phyloP scores from a whole-genome alignment of 2,329 filamentous ascomycete genomes.

The Grosmannia clavigera region DNA sequence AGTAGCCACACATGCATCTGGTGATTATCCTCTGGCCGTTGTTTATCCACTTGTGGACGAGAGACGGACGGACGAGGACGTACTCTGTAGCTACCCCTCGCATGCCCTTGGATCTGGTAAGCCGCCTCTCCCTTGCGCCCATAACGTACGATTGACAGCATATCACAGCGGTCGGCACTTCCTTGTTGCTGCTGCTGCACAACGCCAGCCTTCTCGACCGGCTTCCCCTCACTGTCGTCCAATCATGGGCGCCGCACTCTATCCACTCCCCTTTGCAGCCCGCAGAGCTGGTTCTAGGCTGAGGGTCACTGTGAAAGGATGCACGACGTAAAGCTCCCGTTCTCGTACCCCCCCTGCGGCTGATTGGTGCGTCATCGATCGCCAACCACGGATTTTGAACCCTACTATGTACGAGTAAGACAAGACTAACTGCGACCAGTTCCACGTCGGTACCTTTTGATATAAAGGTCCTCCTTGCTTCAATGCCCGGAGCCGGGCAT shows the following conservation, averaged over 20 bases:
- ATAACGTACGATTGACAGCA: neutral
- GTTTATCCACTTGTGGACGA: neutral
- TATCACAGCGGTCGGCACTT: neutral
- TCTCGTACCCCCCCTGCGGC: neutral
- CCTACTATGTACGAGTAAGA: neutral
- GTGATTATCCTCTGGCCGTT: neutral
- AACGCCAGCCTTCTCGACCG: neutral
- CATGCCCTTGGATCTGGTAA: neutral
- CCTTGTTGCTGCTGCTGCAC: neutral
- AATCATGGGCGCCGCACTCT: neutral
- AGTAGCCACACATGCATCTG: neutral
- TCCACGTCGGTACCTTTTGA: neutral
- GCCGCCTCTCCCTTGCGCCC: neutral
- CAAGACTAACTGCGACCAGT: neutral
- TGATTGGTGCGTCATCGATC: conserved; percentile 1
- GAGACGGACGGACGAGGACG: neutral
- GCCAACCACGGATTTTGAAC: neutral
- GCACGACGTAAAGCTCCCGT: neutral
- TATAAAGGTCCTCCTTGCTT: neutral
- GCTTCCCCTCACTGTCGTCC: neutral
- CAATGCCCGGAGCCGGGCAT: neutral
- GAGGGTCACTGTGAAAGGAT: neutral
- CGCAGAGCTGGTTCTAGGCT: neutral
- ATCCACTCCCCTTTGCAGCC: neutral
- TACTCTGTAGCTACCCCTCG: neutral